Base-by-base conservation (phyloP, 768 basidiomycete species). In the Lentinula sp. region DNA sequence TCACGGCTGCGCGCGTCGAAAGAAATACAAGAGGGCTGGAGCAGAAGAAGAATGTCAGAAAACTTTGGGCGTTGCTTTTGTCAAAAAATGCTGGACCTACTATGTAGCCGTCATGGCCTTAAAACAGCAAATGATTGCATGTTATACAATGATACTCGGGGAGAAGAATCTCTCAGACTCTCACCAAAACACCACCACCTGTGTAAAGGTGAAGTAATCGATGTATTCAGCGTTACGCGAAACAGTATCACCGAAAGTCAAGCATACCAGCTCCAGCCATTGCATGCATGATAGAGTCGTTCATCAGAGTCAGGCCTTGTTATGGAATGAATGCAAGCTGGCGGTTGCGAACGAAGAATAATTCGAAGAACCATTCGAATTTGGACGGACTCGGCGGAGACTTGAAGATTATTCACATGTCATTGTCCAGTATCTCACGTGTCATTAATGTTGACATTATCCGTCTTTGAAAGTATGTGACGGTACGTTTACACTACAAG, bases 1-100 rank as follows among this genome's bases (percentile, higher is more conserved):
- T 88, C 4, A 98, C 93, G 6, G 95, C 96, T 3, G 94, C 93
- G 53, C 95, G 84, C 1, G 96, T 98, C 7, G 93, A 95, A 45
- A 98, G 75, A 71, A 94, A 90, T 62, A 97, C 86, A 39, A 99
- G 81, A 6, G 97, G 97, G 69, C 94, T 97, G 61, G 37, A 16
- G 16, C 60, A 6, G 42, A 50, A 46, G 16, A 61, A n/a, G 42
- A 50, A 48, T n/a, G 20, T 60, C 56, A 60, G 33, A 33, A 57
- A 35, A 36, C 28, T 28, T 28, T 28, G 28, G 37, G 60, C 62
- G 36, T 42, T 43, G 42, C 41, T 41, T 45, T 28, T 39, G 6
- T 7, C 15, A 33, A 20, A 18, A 6, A 36, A 36, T 51, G 48
- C 23, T 18, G 63, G 55, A 71, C 88, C 73, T 65, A 90, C 94